Evolutionary conservation across 192 early-diverging fungal species (phyloP), one percentile per base, ranked within the genome.

Genomic region (Rhizophagus prolifer): DNA sequence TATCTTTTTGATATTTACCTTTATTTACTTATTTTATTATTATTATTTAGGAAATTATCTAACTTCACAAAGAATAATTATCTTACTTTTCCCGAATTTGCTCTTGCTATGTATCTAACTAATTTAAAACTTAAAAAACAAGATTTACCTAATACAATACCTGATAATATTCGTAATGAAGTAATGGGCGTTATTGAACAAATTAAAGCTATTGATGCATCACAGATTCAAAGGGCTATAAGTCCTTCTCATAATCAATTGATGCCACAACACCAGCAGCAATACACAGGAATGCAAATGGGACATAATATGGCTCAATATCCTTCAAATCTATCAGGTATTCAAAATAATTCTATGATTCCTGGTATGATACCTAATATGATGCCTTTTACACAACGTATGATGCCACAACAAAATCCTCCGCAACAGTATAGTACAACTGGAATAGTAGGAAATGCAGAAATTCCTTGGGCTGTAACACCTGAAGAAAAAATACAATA

Each of bases 41-140:
- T 12, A 12, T 67, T 16, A 0, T 67, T 8, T 58, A 85, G 90
- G 90, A 87, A 88, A 59, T 79, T 92, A 13, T 84, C 90, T 9
- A 89, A 92, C 59, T 74, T 87, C 0, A 82, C 81, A 13, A 72
- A 79, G 12, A 64, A 79, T 41, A 87, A 86, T 1, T 81, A 84
- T 47, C 82, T 92, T 31, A 86, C 88, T 31, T 81, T 90, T 77
- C 79, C 89, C 0, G 91, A 92, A 76, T 92, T 92, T 80, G 88
- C 84, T 60, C 70, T 92, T 65, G 88, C 91, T 28, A 89, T 92
- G 91, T 90, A 87, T 74, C 76, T 92, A 34, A 86, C 91, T 6
- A 85, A 89, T 54, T 81, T 86, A 13, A 84, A 87, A 38, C 79
- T 90, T 63, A 81, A 74, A 9, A 88, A 88, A n/a, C 84, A 84